Conservation (phyloP, 2,329 filamentous ascomycete genomes). For the Fusarium papillatum region DNA sequence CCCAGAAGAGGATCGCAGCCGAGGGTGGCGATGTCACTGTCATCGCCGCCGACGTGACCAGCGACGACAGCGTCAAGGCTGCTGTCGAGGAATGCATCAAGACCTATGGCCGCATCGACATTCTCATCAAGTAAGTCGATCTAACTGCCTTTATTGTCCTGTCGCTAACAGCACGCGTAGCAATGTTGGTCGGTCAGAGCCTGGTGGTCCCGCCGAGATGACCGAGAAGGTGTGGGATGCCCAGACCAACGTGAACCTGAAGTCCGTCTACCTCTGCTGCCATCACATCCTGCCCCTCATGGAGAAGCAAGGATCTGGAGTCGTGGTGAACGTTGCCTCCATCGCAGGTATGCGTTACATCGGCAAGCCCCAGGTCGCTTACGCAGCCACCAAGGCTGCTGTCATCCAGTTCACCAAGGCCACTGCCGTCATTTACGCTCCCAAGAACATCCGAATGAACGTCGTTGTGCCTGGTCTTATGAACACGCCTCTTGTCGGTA, state of each 20-base stretch:
- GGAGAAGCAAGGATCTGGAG: background rate
- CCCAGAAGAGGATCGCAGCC: too few relatives aligned
- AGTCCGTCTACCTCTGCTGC: background rate
- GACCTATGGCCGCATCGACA: too few relatives aligned
- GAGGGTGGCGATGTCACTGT: too few relatives aligned
- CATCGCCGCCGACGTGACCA: too few relatives aligned
- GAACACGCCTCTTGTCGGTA: background rate
- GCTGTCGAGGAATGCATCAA: too few relatives aligned
- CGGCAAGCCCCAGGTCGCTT: background rate
- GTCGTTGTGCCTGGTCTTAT: background rate
- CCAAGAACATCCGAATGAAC: background rate
- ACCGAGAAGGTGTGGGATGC: background rate
- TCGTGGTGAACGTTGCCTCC: background rate
- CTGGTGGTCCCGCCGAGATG: background rate
- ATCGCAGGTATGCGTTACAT: background rate
- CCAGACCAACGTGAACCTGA: background rate
- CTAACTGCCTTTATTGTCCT: too few relatives aligned
- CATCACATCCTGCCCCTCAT: background rate
- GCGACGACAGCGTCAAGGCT: too few relatives aligned
- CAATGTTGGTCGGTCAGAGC: background rate
- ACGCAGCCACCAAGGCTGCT: background rate
- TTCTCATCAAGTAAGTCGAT: too few relatives aligned
- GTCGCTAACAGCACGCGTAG: background rate
- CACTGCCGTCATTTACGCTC: background rate
- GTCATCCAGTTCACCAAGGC: constrained; percentile 2